Conservation (phyloP, 2,329 filamentous ascomycete genomes). For the Fusarium guadeloupense region DNA sequence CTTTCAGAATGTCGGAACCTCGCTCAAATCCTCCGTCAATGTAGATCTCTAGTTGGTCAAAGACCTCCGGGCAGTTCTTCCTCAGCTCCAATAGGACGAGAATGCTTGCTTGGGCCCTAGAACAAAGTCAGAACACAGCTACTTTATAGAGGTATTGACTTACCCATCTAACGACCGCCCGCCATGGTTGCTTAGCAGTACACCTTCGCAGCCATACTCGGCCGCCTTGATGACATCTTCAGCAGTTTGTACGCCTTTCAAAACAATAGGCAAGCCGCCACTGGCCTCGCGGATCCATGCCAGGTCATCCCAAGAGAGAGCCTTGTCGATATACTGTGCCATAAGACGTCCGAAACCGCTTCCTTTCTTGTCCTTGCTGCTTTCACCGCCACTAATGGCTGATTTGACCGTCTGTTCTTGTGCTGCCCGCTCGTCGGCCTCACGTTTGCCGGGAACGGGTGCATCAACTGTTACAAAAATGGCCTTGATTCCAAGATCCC, state of each 20-base stretch:
- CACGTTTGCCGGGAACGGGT: slow-evolving; percentile 64
- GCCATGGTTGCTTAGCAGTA: slow-evolving; percentile 67
- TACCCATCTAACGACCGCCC: slow-evolving; percentile 64
- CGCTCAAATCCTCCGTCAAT: slow-evolving; percentile 64
- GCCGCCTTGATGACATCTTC: slow-evolving; percentile 62
- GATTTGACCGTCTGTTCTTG: slow-evolving; percentile 55
- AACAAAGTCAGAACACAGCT: not conserved
- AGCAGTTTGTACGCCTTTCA: slow-evolving; percentile 66
- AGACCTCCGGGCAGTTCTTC: slow-evolving; percentile 57
- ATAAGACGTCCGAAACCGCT: slow-evolving; percentile 64
- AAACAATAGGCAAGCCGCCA: slow-evolving; percentile 58
- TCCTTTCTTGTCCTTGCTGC: slow-evolving; percentile 61
- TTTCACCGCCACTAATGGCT: slow-evolving; percentile 52
- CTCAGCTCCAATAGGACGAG: slow-evolving; percentile 62
- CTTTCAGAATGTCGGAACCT: slow-evolving; percentile 64
- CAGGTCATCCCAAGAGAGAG: slow-evolving; percentile 62
- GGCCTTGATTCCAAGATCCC: slow-evolving; percentile 58
- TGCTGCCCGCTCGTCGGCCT: slow-evolving; percentile 63
- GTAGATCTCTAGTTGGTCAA: slow-evolving; percentile 60
- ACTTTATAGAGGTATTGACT: not conserved
- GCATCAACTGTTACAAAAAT: slow-evolving; percentile 64
- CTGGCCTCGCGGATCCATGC: slow-evolving; percentile 59
- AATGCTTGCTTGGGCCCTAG: slow-evolving; percentile 54
- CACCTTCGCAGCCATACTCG: slow-evolving; percentile 60
- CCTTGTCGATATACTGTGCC: slow-evolving; percentile 60